phyloP scores from a whole-genome alignment of 176 grass and related monocot species.

The maize (Zea mays) region Zm-B73-REFERENCE-NAM-5.0 NC_050096.1:281664501-281665000 shows the following conservation, averaged over 20 bases:
- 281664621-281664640: constrained; percentile 80
- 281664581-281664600: constrained; percentile 59
- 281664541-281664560: no score
- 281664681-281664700: constrained; percentile 71
- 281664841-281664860: constrained; percentile 58
- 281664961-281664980: constrained; percentile 34
- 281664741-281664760: constrained; percentile 57
- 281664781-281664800: constrained; percentile 68
- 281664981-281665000: constrained; percentile 63
- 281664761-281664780: constrained; percentile 59
- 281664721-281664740: constrained; percentile 67
- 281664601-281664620: constrained; percentile 60
- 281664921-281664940: background rate
- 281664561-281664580: constrained; percentile 72
- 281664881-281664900: constrained; percentile 92
- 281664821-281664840: constrained; percentile 46
- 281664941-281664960: constrained; percentile 30
- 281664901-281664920: constrained; percentile 12
- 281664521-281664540: no score
- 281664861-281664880: constrained; percentile 85
- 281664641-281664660: constrained; percentile 67
- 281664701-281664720: constrained; percentile 77
- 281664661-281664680: constrained; percentile 66
- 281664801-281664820: constrained; percentile 59
- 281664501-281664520: constrained; percentile 46